These are phyloP conservation scores for Spergularia marina DNA, from an alignment of 148 eudicot species.

Conservation along the genomic window DNA sequence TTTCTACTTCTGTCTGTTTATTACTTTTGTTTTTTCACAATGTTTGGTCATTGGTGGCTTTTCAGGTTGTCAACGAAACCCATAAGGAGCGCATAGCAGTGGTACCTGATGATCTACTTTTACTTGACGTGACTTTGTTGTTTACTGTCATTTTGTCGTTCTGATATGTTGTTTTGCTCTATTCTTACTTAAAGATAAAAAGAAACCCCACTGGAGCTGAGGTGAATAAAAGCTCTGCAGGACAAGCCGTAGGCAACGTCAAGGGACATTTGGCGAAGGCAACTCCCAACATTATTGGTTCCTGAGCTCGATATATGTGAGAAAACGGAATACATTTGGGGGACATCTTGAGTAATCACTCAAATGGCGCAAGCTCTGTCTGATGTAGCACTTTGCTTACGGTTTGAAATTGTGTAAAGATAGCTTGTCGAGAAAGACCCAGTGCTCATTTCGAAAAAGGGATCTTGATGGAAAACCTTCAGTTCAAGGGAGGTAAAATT, in stretches of 20 bases:
- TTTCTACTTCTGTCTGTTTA: background rate
- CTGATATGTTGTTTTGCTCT: background rate
- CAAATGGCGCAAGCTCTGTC: background rate
- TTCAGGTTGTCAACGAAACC: conserved; percentile 58
- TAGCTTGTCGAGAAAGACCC: no score
- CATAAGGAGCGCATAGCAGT: conserved; percentile 74
- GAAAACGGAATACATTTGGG: no score
- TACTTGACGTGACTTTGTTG: background rate
- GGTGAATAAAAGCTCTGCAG: conserved; percentile 41
- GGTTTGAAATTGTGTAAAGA: no score
- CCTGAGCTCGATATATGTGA: conserved; percentile 16
- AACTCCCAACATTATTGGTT: conserved; percentile 46
- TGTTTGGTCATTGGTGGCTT: conserved; percentile 11
- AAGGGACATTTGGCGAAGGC: conserved; percentile 58
- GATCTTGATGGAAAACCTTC: no score
- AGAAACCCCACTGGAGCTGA: conserved; percentile 52
- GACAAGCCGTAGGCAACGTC: conserved; percentile 46
- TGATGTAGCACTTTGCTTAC: no score
- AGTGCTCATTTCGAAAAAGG: no score
- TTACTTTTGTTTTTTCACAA: background rate
- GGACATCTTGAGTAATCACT: background rate
- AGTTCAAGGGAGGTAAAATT: no score
- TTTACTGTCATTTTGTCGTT: background rate
- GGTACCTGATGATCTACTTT: conserved; percentile 38
- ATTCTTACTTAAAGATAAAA: conserved; percentile 46